Conservation (phyloP, 306 rosid genomes). For the Citrullus colocynthis region DNA sequence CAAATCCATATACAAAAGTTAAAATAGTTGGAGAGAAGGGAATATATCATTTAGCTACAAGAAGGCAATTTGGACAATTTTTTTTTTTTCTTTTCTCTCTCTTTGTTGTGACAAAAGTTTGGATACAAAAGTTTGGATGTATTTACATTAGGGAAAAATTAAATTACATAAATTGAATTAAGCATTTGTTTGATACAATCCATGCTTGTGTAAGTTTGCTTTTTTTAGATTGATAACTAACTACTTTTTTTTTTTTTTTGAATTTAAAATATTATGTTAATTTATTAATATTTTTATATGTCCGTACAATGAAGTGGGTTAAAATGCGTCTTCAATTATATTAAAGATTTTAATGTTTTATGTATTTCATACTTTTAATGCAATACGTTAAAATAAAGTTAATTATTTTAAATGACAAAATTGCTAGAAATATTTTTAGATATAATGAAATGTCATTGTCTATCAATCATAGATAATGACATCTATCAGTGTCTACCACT, state of each 20-base stretch:
- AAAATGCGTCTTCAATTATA: too few relatives aligned
- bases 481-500: too few relatives aligned
- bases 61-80: background rate
- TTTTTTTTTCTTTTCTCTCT: too few relatives aligned
- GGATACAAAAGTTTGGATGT: background rate
- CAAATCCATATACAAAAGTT: background rate
- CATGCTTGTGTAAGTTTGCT: background rate
- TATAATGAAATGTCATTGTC: too few relatives aligned
- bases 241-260: background rate
- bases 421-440: too few relatives aligned
- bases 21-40: background rate
- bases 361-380: too few relatives aligned
- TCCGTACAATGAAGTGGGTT: too few relatives aligned
- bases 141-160: background rate
- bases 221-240: background rate
- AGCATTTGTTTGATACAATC: background rate
- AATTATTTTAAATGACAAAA: too few relatives aligned
- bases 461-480: too few relatives aligned
- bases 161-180: background rate
- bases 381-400: too few relatives aligned
- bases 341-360: too few relatives aligned
- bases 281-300: background rate
- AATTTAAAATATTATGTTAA: background rate
- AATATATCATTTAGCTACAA: background rate
- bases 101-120: too few relatives aligned